phyloP scores from a whole-genome alignment of 345 rosid species.

The Eucalyptus leucophloia region DNA sequence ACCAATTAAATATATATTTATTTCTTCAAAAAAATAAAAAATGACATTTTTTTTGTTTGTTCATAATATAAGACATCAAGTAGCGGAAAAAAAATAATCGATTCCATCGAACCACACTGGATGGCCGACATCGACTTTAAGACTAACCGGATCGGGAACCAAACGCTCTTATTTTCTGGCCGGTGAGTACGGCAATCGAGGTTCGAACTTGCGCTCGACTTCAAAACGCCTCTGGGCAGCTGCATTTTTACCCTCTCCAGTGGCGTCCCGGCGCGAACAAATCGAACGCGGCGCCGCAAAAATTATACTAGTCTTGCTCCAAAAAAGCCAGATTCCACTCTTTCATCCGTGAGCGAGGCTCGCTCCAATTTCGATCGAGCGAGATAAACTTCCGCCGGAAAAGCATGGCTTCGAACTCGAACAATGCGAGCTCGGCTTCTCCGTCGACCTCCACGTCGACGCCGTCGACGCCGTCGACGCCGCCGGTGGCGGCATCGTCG shows the following conservation, averaged over 20 bases:
- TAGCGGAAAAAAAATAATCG: no score
- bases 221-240: neutral
- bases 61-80: no score
- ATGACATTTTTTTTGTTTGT: fast-evolving
- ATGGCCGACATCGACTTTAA: no score
- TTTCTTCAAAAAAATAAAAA: no score
- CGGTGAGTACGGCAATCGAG: no score
- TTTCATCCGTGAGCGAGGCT: neutral
- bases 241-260: neutral
- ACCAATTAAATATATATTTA: no score
- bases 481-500: slow-evolving; percentile 38
- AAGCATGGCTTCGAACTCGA: neutral
- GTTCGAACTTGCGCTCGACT: neutral
- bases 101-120: no score
- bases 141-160: no score
- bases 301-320: neutral
- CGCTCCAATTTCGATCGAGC: neutral
- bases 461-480: slow-evolving; percentile 7
- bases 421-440: neutral
- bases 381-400: neutral
- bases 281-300: neutral
- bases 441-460: slow-evolving; percentile 14
- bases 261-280: neutral
- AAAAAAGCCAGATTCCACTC: neutral
- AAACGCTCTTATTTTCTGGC: no score